Percentiles rank a stretch among this genome's conserved stretches.
Conservation (phyloP, 371 early-diverging fungal genomes). For the Zopfochytrium polystomum region DNA sequence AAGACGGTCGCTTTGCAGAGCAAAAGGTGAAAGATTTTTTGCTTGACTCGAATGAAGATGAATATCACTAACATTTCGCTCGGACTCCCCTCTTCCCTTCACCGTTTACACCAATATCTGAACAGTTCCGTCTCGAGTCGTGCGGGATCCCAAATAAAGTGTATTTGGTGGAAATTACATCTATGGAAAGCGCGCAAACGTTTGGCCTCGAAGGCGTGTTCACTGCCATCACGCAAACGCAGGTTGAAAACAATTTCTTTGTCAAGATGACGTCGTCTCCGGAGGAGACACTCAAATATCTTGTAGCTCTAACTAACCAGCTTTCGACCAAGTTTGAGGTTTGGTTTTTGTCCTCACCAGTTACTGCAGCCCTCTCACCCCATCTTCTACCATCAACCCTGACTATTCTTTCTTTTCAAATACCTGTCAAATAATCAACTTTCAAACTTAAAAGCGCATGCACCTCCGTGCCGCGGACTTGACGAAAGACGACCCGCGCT, state of each 20-base stretch:
- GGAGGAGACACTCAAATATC: slow-evolving; percentile 75
- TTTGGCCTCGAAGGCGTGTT: slow-evolving; percentile 59
- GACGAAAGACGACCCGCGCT: no score
- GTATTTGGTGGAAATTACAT: slow-evolving; percentile 82
- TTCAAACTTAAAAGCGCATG: no score
- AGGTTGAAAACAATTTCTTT: slow-evolving; percentile 68
- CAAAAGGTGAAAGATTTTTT: slow-evolving; percentile 91
- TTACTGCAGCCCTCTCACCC: no score
- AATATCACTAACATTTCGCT: no score
- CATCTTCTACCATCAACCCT: no score
- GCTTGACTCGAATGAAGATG: no score
- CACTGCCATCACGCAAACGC: slow-evolving; percentile 66
- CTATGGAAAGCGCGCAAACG: slow-evolving; percentile 44
- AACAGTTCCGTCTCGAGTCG: slow-evolving; percentile 63
- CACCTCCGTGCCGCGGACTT: no score
- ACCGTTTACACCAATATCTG: not conserved
- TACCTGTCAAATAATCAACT: no score
- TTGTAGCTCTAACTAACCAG: slow-evolving; percentile 59
- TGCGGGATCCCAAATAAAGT: slow-evolving; percentile 70
- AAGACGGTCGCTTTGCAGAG: slow-evolving; percentile 92
- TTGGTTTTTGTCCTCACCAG: not conserved
- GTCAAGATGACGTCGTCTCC: slow-evolving; percentile 66
- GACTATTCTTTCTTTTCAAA: no score
- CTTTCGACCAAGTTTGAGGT: slow-evolving; percentile 12
- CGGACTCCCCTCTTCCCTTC: no score